Base-by-base conservation (phyloP, 2,329 filamentous ascomycete genomes). In the Aspergillus pseudoviridinutans region DNA sequence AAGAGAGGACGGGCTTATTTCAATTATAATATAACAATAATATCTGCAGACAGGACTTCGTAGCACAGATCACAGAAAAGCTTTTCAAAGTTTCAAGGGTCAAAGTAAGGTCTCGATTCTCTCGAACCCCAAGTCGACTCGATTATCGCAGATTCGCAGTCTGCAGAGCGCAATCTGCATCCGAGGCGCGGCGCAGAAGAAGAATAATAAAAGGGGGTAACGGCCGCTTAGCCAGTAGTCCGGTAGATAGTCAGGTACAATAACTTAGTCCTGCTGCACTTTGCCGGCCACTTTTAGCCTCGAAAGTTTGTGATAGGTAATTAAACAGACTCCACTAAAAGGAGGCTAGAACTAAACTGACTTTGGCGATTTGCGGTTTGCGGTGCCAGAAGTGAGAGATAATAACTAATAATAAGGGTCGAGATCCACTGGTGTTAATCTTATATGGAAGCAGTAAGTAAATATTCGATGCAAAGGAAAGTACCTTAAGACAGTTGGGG, bases 171-270 rank as follows among this genome's bases (percentile, higher is more conserved):
- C 24, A 47, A 5, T 27, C 22, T 47, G 44, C 44, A 47, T 24
- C 44, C 10, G 10, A 24, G 22, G n/a, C 22, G 8, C 20, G 12
- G 20, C 14, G 32, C 32, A 35, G n/a, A 22, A 47, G 22, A 22
- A 25, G 24, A 25, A 22, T n/a, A 22, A 49, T 49, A 54, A 54
- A 54, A 57, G 41, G 54, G 57, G 57, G 57, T 28, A 47, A 46
- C 44, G 41, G 52, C 28, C 50, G 28, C 24, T 53, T 55, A 53
- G 53, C 17, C 57, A 53, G 27, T 28, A 4, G 42, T 28, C 8
- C 28, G 1, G n/a, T 29, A 54, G 55, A 53, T 58, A 53, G 53
- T 55, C 56, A 50, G 35, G 50, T 17, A 38, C 32, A 38, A 38
- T 38, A 17, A 7, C 32, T 17, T 38, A 38, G 4, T 35, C 14